Evolutionary conservation across 176 grass and related monocot genomes (phyloP).

Genomic region (Aegilops umbellulata): DNA sequence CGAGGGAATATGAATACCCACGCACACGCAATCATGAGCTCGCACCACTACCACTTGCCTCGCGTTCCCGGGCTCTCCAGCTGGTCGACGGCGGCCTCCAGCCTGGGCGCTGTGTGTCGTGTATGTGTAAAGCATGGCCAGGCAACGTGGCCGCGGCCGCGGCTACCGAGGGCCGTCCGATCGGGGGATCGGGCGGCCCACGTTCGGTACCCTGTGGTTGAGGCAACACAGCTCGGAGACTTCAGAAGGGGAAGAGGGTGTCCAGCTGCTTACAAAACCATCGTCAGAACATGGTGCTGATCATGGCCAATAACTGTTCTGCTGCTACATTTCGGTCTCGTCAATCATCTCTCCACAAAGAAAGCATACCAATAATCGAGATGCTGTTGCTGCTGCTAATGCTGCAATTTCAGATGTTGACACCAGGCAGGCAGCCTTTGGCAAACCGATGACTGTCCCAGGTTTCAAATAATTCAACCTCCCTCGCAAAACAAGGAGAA

Average conservation of each 20-base stretch:
- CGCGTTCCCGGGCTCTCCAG: conserved; percentile 25
- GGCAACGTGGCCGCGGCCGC: conserved; percentile 7
- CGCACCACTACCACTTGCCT: conserved; percentile 24
- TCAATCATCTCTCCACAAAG: conserved; percentile 12
- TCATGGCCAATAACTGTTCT: conserved; percentile 5
- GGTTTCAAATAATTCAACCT: conserved; percentile 20
- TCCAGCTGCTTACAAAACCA: neutral
- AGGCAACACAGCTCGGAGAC: neutral
- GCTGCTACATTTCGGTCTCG: conserved; percentile 23
- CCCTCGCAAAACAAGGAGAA: neutral
- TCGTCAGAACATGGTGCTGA: conserved; percentile 21
- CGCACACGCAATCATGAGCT: conserved; percentile 36
- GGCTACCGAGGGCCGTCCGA: conserved; percentile 4
- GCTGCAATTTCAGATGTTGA: conserved; percentile 20
- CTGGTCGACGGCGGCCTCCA: conserved; percentile 27
- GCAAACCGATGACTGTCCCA: neutral
- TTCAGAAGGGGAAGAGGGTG: neutral
- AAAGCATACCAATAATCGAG: conserved; percentile 12
- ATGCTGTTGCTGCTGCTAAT: neutral
- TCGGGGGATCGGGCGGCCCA: neutral
- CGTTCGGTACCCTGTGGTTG: neutral
- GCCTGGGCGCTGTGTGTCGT: conserved; percentile 7
- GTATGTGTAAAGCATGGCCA: neutral
- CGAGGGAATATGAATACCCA: neutral
- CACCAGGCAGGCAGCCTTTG: neutral